These are phyloP conservation scores for Alternaria alternata DNA, from an alignment of 2,329 filamentous ascomycete genomes.

Conservation along the genomic window DNA sequence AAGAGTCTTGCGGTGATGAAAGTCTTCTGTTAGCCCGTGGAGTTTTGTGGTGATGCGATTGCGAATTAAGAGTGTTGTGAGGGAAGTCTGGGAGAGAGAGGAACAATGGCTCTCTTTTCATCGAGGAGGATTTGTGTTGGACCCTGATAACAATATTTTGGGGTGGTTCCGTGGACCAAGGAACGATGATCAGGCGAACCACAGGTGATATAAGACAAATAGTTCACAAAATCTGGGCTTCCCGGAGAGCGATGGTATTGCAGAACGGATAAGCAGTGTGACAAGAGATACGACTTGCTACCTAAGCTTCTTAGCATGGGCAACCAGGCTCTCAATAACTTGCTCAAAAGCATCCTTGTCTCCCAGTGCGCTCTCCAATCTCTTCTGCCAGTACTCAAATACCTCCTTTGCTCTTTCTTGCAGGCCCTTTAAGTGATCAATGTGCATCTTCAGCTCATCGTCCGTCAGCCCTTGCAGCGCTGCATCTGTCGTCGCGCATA, in stretches of 20 bases:
- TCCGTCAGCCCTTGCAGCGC: constrained; percentile 82
- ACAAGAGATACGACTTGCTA: constrained; percentile 46
- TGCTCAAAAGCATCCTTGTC: constrained; percentile 95
- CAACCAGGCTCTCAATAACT: constrained; percentile 95
- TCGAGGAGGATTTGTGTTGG: not conserved
- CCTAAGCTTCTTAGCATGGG: constrained; percentile 84
- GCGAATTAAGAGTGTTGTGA: not conserved
- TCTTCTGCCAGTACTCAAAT: constrained; percentile 87
- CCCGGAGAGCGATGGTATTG: not conserved
- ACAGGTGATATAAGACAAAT: not conserved
- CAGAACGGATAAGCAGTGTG: not conserved
- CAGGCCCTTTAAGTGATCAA: constrained; percentile 72
- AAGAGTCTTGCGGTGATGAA: not conserved
- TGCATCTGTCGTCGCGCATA: constrained; percentile 85
- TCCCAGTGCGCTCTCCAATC: constrained; percentile 83
- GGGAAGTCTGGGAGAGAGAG: not conserved
- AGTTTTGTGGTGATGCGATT: not conserved
- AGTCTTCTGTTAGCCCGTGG: not conserved
- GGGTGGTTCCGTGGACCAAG: not conserved
- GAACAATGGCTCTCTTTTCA: not conserved
- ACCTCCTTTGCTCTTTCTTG: constrained; percentile 77
- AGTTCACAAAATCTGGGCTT: not conserved
- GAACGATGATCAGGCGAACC: not conserved
- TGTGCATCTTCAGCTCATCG: constrained; percentile 75
- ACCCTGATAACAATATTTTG: not conserved